Evolutionary conservation across 352 stramenopile genomes (phyloP).

Genomic region (Blastocystis sp.): DNA sequence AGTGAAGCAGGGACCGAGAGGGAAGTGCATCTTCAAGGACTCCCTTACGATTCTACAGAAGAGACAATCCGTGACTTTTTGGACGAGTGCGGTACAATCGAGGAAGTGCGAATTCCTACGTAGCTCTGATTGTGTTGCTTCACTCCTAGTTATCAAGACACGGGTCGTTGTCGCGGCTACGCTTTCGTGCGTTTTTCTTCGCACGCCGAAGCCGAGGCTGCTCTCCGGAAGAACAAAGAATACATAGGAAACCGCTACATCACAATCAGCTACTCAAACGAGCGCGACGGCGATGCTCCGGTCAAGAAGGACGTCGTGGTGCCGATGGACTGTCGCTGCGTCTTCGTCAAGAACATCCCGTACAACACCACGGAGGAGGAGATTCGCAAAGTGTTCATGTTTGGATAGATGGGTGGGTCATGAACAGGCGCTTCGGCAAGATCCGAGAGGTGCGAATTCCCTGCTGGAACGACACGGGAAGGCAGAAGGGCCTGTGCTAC

Average conservation of each 20-base stretch:
- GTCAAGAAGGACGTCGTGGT: slow-evolving; percentile 41
- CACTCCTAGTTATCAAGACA: slow-evolving; percentile 72
- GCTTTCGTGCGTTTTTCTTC: slow-evolving; percentile 83
- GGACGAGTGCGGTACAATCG: slow-evolving; percentile 74
- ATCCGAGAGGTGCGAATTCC: slow-evolving; percentile 84
- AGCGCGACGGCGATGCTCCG: slow-evolving; percentile 63
- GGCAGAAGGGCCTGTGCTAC: slow-evolving; percentile 92
- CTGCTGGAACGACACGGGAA: slow-evolving; percentile 83
- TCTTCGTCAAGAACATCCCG: slow-evolving; percentile 88
- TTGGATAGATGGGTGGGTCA: neutral
- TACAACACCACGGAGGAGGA: slow-evolving; percentile 80
- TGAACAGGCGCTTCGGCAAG: slow-evolving; percentile 70
- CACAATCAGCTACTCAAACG: slow-evolving; percentile 69
- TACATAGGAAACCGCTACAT: slow-evolving; percentile 80
- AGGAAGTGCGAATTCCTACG: slow-evolving; percentile 83
- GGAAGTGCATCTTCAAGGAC: slow-evolving; percentile 84
- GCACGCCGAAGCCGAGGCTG: slow-evolving; percentile 69
- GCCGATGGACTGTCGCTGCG: slow-evolving; percentile 77
- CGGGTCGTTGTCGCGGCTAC: slow-evolving; percentile 79
- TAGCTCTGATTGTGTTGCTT: slow-evolving; percentile 62
- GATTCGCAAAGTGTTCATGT: slow-evolving; percentile 74
- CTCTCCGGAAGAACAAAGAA: slow-evolving; percentile 77
- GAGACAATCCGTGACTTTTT: slow-evolving; percentile 83
- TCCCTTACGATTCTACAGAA: slow-evolving; percentile 82
- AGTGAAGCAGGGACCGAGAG: neutral